phyloP scores from a whole-genome alignment of 2,329 filamentous ascomycete species.

The Dactylella cylindrospora region DNA sequence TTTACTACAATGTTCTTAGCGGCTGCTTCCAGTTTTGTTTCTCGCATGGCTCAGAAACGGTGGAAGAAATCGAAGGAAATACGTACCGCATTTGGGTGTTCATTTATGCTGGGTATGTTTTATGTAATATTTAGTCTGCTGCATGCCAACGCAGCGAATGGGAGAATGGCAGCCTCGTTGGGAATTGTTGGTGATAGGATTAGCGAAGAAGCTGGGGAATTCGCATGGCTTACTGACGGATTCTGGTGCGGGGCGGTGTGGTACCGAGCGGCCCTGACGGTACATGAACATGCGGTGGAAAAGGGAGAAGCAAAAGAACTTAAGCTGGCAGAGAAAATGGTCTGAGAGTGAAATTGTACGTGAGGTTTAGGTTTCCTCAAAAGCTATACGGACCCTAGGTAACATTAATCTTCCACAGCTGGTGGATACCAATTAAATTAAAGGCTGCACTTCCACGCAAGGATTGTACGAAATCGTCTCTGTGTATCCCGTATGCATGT shows the following conservation, averaged over 20 bases:
- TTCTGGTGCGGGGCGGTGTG: conserved; percentile 30
- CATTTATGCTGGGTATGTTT: conserved; percentile 15
- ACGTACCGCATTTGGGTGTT: conserved; percentile 26
- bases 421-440: no score
- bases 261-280: conserved; percentile 5
- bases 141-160: conserved; percentile 16
- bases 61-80: conserved; percentile 30
- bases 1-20: conserved; percentile 25
- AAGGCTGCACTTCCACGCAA: no score
- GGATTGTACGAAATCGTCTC: no score
- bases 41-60: background rate
- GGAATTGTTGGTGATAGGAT: conserved; percentile 18
- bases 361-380: background rate
- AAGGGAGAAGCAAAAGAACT: conserved; percentile 20
- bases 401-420: no score
- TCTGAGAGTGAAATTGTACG: background rate
- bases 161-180: conserved; percentile 23
- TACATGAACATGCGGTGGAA: conserved; percentile 12
- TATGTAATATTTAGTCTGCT: conserved; percentile 21
- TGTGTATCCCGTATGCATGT: no score
- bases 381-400: background rate
- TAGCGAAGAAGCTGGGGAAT: conserved; percentile 19
- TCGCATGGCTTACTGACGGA: conserved; percentile 28
- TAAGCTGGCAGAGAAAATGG: conserved; percentile 40
- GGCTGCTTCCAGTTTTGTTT: conserved; percentile 2